Evolutionary conservation across 2,329 filamentous ascomycete genomes (phyloP).

Genomic region (Zasmidium cellare): DNA sequence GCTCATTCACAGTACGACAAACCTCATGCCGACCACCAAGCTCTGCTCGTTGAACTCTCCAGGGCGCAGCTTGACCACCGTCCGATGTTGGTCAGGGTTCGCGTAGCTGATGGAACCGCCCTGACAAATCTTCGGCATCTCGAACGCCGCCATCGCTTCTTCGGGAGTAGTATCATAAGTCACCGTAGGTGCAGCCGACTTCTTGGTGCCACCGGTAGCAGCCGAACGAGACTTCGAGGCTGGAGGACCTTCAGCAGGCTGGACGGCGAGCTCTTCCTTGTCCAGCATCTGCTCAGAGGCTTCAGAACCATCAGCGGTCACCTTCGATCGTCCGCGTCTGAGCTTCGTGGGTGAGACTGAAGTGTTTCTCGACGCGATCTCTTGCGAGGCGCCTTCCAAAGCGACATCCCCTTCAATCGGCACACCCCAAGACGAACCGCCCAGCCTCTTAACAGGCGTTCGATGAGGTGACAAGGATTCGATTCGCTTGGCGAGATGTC

Average conservation of each 20-base stretch:
- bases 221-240: neutral
- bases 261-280: neutral
- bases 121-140: constrained; percentile 22
- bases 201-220: neutral
- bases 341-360: neutral
- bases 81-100: constrained; percentile 34
- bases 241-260: neutral
- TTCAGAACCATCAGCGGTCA: constrained; percentile 4
- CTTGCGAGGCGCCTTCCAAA: neutral
- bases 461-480: constrained; percentile 9
- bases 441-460: neutral
- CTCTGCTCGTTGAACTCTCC: constrained; percentile 43
- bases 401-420: neutral
- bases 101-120: constrained; percentile 28
- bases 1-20: constrained; percentile 36
- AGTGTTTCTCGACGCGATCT: neutral
- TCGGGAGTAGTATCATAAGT: neutral
- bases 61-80: constrained; percentile 39
- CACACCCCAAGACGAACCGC: neutral
- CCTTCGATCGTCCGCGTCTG: neutral
- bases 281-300: neutral
- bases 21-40: constrained; percentile 44
- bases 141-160: constrained; percentile 20
- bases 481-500: constrained; percentile 11
- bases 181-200: neutral